Conservation (phyloP, 179 eudicot genomes). For the Amaranthus tricolor region DNA sequence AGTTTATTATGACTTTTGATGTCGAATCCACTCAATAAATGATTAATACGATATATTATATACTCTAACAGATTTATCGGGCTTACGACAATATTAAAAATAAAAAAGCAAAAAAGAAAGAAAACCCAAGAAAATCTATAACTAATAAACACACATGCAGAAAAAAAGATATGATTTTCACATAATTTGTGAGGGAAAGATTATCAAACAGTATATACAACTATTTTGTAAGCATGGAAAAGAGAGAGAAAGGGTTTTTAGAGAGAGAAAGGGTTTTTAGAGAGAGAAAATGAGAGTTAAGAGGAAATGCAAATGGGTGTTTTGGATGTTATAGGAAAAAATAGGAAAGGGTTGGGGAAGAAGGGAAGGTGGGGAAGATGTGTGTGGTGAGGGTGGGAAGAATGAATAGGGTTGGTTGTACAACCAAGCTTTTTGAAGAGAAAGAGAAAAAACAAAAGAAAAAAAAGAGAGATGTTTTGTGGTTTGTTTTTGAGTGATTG, state of each 20-base stretch:
- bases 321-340: background rate
- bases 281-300: background rate
- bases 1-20: no score
- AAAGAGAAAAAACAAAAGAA: background rate
- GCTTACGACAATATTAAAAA: background rate
- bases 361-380: conserved; percentile 3
- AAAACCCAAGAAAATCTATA: background rate
- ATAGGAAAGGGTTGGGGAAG: background rate
- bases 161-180: background rate
- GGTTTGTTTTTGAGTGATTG: no score
- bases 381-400: background rate
- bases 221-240: no score
- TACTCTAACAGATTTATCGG: no score
- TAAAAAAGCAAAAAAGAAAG: background rate
- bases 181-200: no score
- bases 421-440: background rate
- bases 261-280: background rate
- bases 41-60: no score
- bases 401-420: no score
- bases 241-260: background rate
- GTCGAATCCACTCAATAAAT: no score
- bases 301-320: background rate
- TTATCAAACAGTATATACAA: no score
- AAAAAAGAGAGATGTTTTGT: background rate
- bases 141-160: background rate